Evolutionary conservation across 371 early-diverging fungal species (phyloP).

Genomic region (Blyttiomyces sp.): DNA sequence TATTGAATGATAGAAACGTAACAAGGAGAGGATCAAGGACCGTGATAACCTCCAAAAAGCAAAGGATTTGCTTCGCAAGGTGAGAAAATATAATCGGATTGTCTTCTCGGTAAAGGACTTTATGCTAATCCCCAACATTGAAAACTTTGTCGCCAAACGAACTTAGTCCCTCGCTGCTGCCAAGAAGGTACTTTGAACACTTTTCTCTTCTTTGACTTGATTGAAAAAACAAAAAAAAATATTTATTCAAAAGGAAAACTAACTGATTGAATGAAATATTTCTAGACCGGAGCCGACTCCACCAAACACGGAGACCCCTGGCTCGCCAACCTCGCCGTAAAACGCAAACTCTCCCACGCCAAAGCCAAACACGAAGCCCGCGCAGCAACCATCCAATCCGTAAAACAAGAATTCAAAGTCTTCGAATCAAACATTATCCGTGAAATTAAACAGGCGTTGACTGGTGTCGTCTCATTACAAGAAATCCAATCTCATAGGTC

Average conservation of each 20-base stretch:
- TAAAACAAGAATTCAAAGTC: slow-evolving; percentile 24
- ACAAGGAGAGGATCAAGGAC: slow-evolving; percentile 24
- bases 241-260: too few species aligned
- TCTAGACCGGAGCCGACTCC: slow-evolving; percentile 13
- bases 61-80: slow-evolving; percentile 38
- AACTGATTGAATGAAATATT: too few species aligned
- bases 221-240: too few species aligned
- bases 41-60: slow-evolving; percentile 40
- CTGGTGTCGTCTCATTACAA: slow-evolving; percentile 16
- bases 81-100: too few species aligned
- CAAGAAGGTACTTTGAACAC: too few species aligned
- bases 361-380: slow-evolving; percentile 21
- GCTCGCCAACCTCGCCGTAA: slow-evolving; percentile 28
- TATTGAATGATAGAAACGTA: slow-evolving; percentile 9
- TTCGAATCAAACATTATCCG: slow-evolving; percentile 29
- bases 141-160: too few species aligned
- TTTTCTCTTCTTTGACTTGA: too few species aligned
- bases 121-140: too few species aligned
- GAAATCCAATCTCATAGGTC: slow-evolving; percentile 11
- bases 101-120: too few species aligned
- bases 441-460: slow-evolving; percentile 21
- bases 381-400: slow-evolving; percentile 22
- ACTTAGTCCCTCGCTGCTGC: too few species aligned
- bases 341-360: slow-evolving; percentile 37
- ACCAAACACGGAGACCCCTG: slow-evolving; percentile 22